A percentile compares a stretch with the other conserved stretches of the same genome.
These are phyloP conservation scores for Apiotrichum veenhuisii DNA, from an alignment of 1,284 basidiomycete species.

Conservation along the genomic window DNA sequence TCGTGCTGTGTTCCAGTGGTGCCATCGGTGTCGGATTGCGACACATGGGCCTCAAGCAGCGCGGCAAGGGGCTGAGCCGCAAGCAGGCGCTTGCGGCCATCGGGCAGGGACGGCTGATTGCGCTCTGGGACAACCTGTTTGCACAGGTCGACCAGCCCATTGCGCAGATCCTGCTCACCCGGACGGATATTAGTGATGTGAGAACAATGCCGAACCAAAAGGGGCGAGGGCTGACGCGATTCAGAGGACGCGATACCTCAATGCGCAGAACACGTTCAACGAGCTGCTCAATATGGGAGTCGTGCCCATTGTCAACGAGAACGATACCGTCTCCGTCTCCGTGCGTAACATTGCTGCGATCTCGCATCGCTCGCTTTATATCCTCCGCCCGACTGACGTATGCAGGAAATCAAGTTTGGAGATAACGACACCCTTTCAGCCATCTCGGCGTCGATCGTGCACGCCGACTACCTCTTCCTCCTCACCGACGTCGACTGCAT, in stretches of 20 bases:
- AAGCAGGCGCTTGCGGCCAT: slow-evolving; percentile 97
- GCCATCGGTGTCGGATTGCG: slow-evolving; percentile 93
- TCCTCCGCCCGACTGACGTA: background rate
- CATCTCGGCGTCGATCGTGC: slow-evolving; percentile 93
- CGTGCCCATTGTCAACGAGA: slow-evolving; percentile 93
- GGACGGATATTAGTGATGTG: slow-evolving; percentile 95
- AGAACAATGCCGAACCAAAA: background rate
- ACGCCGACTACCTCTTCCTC: slow-evolving; percentile 94
- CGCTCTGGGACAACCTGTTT: slow-evolving; percentile 95
- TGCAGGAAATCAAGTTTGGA: slow-evolving; percentile 96
- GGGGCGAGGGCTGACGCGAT: background rate
- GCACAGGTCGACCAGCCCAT: slow-evolving; percentile 89
- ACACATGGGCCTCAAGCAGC: slow-evolving; percentile 76
- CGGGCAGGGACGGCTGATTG: slow-evolving; percentile 92
- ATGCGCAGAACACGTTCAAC: slow-evolving; percentile 87
- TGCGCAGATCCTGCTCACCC: slow-evolving; percentile 88
- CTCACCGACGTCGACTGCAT: slow-evolving; percentile 92
- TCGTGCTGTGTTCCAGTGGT: slow-evolving; percentile 92
- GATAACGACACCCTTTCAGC: slow-evolving; percentile 98
- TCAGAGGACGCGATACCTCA: slow-evolving; percentile 85
- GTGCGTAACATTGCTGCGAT: slow-evolving; percentile 55
- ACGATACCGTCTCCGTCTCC: slow-evolving; percentile 91
- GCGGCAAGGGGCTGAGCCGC: slow-evolving; percentile 78
- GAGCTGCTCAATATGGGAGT: slow-evolving; percentile 86
- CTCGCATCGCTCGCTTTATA: background rate